Conservation (phyloP, 768 basidiomycete species). For the Postia placenta region DNA sequence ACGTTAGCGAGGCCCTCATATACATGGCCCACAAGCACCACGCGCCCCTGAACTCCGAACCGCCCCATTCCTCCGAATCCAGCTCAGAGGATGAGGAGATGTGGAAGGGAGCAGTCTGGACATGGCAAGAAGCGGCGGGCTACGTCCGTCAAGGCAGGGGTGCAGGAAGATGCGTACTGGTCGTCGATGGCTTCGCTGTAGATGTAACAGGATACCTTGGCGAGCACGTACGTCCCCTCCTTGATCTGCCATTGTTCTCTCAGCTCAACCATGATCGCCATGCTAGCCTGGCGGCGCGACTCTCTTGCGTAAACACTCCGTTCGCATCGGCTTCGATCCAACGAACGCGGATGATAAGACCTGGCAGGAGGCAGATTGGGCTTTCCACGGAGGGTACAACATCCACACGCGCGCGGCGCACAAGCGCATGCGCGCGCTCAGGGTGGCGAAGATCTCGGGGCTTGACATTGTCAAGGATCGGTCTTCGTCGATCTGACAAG, state of each 20-base stretch:
- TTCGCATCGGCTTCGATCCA: conserved; percentile 14
- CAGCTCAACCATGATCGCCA: background rate
- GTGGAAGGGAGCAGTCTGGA: conserved; percentile 42
- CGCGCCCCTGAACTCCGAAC: background rate
- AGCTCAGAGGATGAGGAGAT: too few species aligned
- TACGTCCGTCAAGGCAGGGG: conserved; percentile 30
- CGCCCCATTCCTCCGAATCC: conserved; percentile 2
- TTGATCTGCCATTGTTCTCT: background rate
- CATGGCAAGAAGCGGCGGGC: conserved; percentile 25
- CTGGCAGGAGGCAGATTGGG: conserved; percentile 49
- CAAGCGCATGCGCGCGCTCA: conserved; percentile 40
- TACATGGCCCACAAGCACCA: conserved; percentile 42
- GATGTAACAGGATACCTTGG: conserved; percentile 56
- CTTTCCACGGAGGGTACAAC: conserved; percentile 69
- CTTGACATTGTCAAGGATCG: too few species aligned
- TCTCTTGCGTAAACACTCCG: conserved; percentile 47
- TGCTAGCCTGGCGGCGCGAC: conserved; percentile 56
- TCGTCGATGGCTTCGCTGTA: conserved; percentile 55
- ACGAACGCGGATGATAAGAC: background rate
- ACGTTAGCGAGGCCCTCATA: conserved; percentile 40
- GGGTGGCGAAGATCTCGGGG: conserved; percentile 43
- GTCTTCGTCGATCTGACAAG: too few species aligned
- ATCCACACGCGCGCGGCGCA: conserved; percentile 59
- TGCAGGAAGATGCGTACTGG: conserved; percentile 38
- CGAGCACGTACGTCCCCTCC: conserved; percentile 52